Conservation (phyloP, 352 stramenopile genomes). For the Phytophthora kernoviae region DNA sequence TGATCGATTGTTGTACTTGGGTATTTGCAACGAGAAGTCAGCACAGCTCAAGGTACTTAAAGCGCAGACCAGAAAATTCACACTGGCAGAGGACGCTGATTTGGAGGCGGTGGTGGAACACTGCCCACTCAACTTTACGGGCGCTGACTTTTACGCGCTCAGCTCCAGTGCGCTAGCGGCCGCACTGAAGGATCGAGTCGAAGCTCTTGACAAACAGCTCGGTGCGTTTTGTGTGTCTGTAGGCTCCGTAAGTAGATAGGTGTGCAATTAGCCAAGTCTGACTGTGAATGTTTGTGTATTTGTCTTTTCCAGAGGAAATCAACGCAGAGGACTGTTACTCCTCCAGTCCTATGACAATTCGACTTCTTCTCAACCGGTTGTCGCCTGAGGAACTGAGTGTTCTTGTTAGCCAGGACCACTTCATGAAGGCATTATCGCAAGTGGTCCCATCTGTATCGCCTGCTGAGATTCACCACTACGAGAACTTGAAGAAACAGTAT, state of each 20-base stretch:
- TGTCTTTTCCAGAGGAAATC: constrained; percentile 48
- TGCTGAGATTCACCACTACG: constrained; percentile 87
- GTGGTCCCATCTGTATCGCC: constrained; percentile 87
- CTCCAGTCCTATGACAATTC: constrained; percentile 70
- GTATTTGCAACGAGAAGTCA: constrained; percentile 76
- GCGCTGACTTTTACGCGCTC: constrained; percentile 85
- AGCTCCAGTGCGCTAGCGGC: constrained; percentile 75
- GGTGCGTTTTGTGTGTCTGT: constrained; percentile 43
- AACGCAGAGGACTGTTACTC: constrained; percentile 85
- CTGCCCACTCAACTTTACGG: constrained; percentile 80
- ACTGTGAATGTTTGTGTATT: constrained; percentile 17
- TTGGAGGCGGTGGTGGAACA: constrained; percentile 61
- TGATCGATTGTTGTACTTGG: constrained; percentile 81
- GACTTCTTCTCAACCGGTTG: constrained; percentile 69
- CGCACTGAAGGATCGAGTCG: constrained; percentile 81
- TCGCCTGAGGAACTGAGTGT: constrained; percentile 66
- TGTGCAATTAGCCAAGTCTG: constrained; percentile 2
- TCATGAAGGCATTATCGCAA: constrained; percentile 55
- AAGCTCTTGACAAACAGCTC: constrained; percentile 64
- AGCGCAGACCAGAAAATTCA: constrained; percentile 83
- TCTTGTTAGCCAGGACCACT: constrained; percentile 59
- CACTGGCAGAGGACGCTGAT: constrained; percentile 59
- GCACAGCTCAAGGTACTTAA: constrained; percentile 86
- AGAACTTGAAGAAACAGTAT: constrained; percentile 87
- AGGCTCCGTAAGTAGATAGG: constrained; percentile 8